Conservation (phyloP, 441 rosid species). For the Gossypium gossypioides region DNA sequence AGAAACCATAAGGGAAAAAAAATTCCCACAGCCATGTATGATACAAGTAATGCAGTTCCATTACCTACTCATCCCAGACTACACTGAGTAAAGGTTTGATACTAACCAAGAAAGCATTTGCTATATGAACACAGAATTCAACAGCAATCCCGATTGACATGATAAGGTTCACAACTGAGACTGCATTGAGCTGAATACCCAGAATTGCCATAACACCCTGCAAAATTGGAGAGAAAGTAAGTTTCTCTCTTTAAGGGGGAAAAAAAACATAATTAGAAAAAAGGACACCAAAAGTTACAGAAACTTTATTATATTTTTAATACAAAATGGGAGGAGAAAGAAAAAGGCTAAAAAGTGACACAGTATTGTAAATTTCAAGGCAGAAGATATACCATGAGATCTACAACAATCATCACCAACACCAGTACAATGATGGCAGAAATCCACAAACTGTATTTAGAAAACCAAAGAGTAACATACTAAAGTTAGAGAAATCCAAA, state of each 20-base stretch:
- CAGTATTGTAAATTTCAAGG: slow-evolving; percentile 13
- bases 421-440: slow-evolving; percentile 63
- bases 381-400: slow-evolving; percentile 57
- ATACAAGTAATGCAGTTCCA: neutral
- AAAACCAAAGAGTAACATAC: slow-evolving; percentile 11
- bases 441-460: slow-evolving; percentile 51
- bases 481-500: slow-evolving; percentile 1
- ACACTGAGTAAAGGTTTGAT: neutral
- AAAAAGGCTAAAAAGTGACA: neutral
- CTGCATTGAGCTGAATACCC: slow-evolving; percentile 82
- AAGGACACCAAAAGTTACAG: slow-evolving; percentile 9
- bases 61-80: neutral
- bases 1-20: neutral
- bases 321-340: neutral
- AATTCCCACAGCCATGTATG: neutral
- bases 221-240: slow-evolving; percentile 6
- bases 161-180: slow-evolving; percentile 88
- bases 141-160: slow-evolving; percentile 97
- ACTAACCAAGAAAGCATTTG: slow-evolving; percentile 87
- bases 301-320: neutral
- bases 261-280: neutral
- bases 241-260: slow-evolving; percentile 16
- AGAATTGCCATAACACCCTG: slow-evolving; percentile 96
- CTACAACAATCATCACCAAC: slow-evolving; percentile 71
- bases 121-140: slow-evolving; percentile 93